Percentiles rank a stretch among this genome's conserved stretches.
Conservation (phyloP, 2,329 filamentous ascomycete genomes). For the Curvularia eragrostidis region DNA sequence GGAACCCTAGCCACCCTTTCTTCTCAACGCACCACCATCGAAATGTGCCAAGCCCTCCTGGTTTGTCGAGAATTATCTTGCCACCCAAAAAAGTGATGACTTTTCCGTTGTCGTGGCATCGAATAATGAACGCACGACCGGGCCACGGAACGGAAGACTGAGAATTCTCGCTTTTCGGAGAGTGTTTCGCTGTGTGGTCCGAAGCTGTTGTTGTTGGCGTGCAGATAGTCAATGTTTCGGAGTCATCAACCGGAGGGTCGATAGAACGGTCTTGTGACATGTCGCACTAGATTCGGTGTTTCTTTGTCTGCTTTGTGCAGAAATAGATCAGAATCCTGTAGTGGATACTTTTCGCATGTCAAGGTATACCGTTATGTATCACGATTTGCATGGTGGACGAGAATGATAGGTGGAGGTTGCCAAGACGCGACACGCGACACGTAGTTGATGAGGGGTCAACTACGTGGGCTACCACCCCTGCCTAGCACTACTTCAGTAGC, state of each 20-base stretch:
- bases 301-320: neutral
- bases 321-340: neutral
- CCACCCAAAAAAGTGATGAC: neutral
- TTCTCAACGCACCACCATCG: neutral
- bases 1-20: neutral
- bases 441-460: too few species aligned
- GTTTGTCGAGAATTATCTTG: neutral
- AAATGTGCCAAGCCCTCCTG: neutral
- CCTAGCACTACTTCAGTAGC: too few species aligned
- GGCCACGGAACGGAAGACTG: neutral
- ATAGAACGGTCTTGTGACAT: neutral
- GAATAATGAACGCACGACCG: neutral
- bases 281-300: neutral
- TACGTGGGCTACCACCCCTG: too few species aligned
- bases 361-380: too few species aligned
- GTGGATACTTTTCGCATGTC: neutral
- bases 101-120: neutral
- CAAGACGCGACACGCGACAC: too few species aligned
- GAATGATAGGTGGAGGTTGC: too few species aligned
- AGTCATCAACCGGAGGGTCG: neutral
- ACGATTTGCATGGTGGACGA: too few species aligned
- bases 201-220: neutral
- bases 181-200: neutral
- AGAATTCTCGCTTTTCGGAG: neutral
- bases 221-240: neutral